Evolutionary conservation across 768 basidiomycete genomes (phyloP), one percentile per base, ranked within the genome.

Genomic region (Lentinula aciculospora): DNA sequence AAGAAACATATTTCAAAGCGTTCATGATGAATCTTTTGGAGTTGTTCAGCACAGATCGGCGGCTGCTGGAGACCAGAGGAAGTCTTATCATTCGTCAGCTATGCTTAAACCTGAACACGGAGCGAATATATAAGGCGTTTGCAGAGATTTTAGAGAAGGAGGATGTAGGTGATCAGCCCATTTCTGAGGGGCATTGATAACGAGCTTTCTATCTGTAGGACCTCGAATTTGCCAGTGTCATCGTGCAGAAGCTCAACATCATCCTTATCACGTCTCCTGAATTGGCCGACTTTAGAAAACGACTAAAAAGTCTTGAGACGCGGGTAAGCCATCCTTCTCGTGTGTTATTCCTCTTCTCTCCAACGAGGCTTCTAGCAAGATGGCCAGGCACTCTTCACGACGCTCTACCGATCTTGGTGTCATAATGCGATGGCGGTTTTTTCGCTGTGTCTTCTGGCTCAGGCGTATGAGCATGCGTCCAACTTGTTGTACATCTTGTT

Each of bases 141-240:
- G 96, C 97, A 0, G 97, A 98, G 74, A 94, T 99, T 34, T 69
- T 99, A 63, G 97, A 98, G 74, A 95, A 94, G 69, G 97, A 99
- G 74, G 97, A 98, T 75, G 95, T 94, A 61, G 53, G 81, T 67
- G 0, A n/a, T 10, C 19, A 46, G 21, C 54, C 3, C 27, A 17
- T 56, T 54, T 28, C 46, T 19, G 36, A 19, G 21, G 19, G n/a
- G 36, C 23, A 9, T 45, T 17, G 23, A 53, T 17, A n/a, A 27
- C 56, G 27, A 50, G 60, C 53, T 46, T 62, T 28, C 29, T 23
- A 8, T 25, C 19, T 29, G 23, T 59, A 96, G 93, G 97, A 99
- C 69, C 81, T 98, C 40, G 97, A 98, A 69, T 98, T 98, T 70
- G 95, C 96, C 1, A 93, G 94, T 64, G 89, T 92, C 60, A 98